phyloP scores from a whole-genome alignment of 2,329 filamentous ascomycete species.

The Calonectria pseudoturangicola region DNA sequence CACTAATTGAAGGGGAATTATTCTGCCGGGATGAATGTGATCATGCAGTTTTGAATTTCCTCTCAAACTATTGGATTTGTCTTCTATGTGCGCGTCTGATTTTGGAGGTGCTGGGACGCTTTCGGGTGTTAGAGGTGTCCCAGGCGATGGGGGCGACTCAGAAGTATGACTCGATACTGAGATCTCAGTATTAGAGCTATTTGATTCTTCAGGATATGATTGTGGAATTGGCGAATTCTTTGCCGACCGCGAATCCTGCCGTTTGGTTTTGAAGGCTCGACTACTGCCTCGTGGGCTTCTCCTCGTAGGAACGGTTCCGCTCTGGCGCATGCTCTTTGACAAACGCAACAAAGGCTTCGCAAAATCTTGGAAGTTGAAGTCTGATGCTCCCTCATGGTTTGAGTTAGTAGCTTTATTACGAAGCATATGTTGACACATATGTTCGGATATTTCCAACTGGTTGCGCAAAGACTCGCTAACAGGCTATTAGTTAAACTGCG shows the following conservation, averaged over 20 bases:
- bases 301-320: background rate
- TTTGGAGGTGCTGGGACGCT: background rate
- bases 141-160: background rate
- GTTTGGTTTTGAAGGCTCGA: background rate
- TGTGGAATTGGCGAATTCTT: background rate
- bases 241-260: background rate
- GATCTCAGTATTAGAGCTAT: too few species aligned
- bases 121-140: background rate
- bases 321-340: background rate
- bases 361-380: background rate
- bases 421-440: background rate
- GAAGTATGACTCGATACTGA: background rate
- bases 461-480: background rate
- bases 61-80: too few species aligned
- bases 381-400: background rate
- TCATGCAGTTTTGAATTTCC: background rate
- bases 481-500: background rate
- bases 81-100: too few species aligned
- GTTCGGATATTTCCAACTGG: background rate
- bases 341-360: background rate
- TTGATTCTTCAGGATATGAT: background rate
- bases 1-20: background rate
- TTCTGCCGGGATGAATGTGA: too few species aligned
- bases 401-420: too few species aligned
- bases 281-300: background rate